Evolutionary conservation across 441 rosid species (phyloP), one percentile per base, ranked within the genome.

Genomic region (Brassica balearica): DNA sequence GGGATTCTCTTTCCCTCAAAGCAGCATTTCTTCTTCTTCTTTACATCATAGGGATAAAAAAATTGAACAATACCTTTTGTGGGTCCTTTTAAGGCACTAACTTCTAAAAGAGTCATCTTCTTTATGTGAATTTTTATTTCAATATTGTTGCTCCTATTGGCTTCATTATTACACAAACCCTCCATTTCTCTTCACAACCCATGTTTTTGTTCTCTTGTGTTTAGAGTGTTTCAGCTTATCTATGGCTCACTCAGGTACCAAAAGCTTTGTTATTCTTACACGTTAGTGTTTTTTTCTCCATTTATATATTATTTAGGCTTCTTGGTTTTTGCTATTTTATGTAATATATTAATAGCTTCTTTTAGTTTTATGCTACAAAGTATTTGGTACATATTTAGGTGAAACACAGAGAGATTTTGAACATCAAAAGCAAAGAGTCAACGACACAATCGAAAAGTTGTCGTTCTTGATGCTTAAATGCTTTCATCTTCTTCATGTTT

Each of bases 1-100:
- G 83, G 83, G 79, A 75, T 80, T 80, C 80, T 80, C 83, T 80
- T 80, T 80, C 77, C 71, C 73, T 75, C 80, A 80, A 80, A 80
- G 80, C 80, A 80, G 51, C 82, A 79, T 79, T 25, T 79, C 75
- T 63, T 53, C 62, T 63, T 69, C 75, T 63, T 73, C 82, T 73
- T 79, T 79, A 79, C 38, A 79, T 68, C 25, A 73, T 2, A 38
- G 46, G 12, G 27, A 69, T 23, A 14, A 5, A 53, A 43, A 69
- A 27, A 29, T 9, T 38, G 51, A 65, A 65, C 67, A 80, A 80
- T 43, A 69, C 75, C 46, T 74, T 79, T 74, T 43, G 78, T 74
- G 82, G 82, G 82, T 80, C 82, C 82, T 56, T 19, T 74, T 20
- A 10, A 68, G 27, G 68, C 82, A 80, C 82, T 80, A 74, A 43